phyloP scores from a whole-genome alignment of 2,329 filamentous ascomycete species.

The Elsinoe australis region DNA sequence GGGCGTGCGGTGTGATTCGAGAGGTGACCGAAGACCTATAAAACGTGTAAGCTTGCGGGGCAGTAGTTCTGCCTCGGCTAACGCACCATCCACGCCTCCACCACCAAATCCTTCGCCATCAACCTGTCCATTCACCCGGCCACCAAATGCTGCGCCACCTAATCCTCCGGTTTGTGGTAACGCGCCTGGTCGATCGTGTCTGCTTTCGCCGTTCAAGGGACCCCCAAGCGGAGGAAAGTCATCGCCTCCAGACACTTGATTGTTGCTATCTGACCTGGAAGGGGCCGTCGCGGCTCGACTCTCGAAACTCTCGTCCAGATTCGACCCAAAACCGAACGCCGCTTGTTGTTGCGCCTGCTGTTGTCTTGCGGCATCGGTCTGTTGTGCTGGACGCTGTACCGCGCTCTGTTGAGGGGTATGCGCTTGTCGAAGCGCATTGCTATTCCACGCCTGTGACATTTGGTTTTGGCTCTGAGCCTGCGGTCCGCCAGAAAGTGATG shows the following conservation, averaged over 20 bases:
- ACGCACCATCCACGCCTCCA: conserved; percentile 11
- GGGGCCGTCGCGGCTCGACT: conserved; percentile 45
- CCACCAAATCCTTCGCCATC: conserved; percentile 8
- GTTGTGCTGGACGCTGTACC: conserved; percentile 32
- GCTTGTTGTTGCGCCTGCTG: conserved; percentile 36
- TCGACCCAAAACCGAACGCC: conserved; percentile 44
- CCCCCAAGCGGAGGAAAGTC: conserved; percentile 55
- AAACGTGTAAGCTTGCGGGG: background rate
- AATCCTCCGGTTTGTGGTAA: conserved; percentile 44
- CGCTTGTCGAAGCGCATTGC: conserved; percentile 46
- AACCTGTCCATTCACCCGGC: conserved; percentile 18
- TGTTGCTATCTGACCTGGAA: conserved; percentile 40
- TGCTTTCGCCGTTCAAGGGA: conserved; percentile 43
- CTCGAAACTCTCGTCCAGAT: conserved; percentile 47
- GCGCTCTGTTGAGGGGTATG: conserved; percentile 27
- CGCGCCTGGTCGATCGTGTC: conserved; percentile 43
- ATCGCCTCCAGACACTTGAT: conserved; percentile 47
- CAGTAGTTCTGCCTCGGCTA: background rate
- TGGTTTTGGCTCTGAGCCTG: conserved; percentile 46
- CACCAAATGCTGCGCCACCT: conserved; percentile 33
- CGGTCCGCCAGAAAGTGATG: conserved; percentile 51
- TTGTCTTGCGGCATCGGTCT: conserved; percentile 19
- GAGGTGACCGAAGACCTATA: conserved; percentile 14
- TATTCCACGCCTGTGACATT: conserved; percentile 50
- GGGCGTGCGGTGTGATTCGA: conserved; percentile 15